phyloP scores from a whole-genome alignment of 2,329 filamentous ascomycete species.

The Aspergillus sp. region DNA sequence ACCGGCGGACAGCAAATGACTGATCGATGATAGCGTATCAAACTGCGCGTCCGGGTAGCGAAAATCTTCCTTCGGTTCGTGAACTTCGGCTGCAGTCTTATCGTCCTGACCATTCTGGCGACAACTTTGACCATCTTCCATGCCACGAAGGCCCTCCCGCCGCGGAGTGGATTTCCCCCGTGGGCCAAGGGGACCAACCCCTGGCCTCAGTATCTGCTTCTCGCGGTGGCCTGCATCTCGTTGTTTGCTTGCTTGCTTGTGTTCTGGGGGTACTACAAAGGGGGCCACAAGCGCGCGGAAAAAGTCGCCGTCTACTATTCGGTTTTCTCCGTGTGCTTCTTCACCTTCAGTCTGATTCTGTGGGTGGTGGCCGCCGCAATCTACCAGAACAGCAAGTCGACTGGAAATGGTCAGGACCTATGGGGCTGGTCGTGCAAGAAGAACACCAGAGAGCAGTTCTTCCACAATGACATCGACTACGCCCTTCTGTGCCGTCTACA shows the following conservation, averaged over 20 bases:
- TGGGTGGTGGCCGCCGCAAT: conserved; percentile 85
- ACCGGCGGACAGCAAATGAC: neutral
- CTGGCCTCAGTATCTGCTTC: conserved; percentile 86
- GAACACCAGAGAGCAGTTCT: conserved; percentile 76
- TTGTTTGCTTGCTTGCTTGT: conserved; percentile 75
- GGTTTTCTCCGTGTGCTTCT: conserved; percentile 87
- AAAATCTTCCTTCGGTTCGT: conserved; percentile 94
- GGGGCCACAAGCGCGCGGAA: conserved; percentile 83
- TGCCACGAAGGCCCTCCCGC: conserved; percentile 70
- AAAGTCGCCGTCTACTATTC: conserved; percentile 96
- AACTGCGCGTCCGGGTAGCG: conserved; percentile 83
- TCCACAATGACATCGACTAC: conserved; percentile 79
- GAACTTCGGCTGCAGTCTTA: conserved; percentile 95
- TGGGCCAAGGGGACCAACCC: conserved; percentile 77
- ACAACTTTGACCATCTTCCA: conserved; percentile 93
- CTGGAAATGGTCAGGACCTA: conserved; percentile 76
- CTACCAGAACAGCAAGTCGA: conserved; percentile 74
- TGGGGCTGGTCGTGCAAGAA: conserved; percentile 98
- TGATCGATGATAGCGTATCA: conserved; percentile 71
- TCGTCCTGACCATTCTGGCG: conserved; percentile 85
- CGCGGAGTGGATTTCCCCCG: conserved; percentile 75
- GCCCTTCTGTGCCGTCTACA: conserved; percentile 85
- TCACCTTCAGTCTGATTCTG: conserved; percentile 87
- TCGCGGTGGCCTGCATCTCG: conserved; percentile 76
- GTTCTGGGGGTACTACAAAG: conserved; percentile 81